Evolutionary conservation across 2,329 filamentous ascomycete species (phyloP), one percentile per base, ranked within the genome.

Genomic region (Hypoxylon sp.): DNA sequence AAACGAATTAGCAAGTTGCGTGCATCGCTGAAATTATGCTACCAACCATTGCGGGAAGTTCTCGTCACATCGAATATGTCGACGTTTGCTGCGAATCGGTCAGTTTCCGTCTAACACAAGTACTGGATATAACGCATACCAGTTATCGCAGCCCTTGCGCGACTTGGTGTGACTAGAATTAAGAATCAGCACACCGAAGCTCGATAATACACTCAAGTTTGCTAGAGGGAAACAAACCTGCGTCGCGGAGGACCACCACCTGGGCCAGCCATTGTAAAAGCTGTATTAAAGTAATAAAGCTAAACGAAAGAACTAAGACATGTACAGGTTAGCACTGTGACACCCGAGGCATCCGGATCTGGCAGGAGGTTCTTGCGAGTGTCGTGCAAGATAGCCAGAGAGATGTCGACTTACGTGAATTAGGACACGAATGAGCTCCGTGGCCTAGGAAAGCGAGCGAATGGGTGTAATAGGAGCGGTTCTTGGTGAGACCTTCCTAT

Each of bases 11-110:
- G 45, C 44, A 41, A 51, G 23, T 20, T 50, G n/a, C 9, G 34
- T 15, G 23, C 13, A 7, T 27, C 23, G 32, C 17, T 53, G 72
- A 62, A 45, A 12, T 29, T 11, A 17, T 37, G 16, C 31, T 32
- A 72, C 81, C 65, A 79, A 96, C 91, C 93, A 99, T 82, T 99
- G 94, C 41, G 94, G 94, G 67, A 96, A 97, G 63, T 86, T 96
- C 73, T 99, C 94, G 69, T 99, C 94, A 75, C 94, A 99, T 66
- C 94, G 85, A 70, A 99, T 99, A 74, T 99, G 94, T 70, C 94
- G 86, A 71, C 89, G 88, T 76, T 99, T 99, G 83, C 78, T 80
- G 55, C 25, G 45, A 11, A 52, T 15, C 17, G 56, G 48, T 61
- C 23, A 65, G 60, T 64, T 26, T 23, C 23, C 27, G 12, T 12